Conservation (phyloP, 2,329 filamentous ascomycete species). For the Alternaria arbusti region DNA sequence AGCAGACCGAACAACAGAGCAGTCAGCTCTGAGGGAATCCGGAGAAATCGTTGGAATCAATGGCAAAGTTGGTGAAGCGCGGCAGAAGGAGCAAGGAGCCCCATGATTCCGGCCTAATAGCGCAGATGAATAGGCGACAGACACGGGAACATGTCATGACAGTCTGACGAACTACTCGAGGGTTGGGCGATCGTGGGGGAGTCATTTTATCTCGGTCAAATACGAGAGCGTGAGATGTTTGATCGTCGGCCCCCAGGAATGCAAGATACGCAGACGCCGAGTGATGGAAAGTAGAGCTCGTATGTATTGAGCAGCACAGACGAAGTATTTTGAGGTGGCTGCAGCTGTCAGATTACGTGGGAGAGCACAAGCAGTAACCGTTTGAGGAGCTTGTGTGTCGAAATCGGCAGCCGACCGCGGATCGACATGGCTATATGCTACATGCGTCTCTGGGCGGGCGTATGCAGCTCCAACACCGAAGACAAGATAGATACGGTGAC, state of each 20-base stretch:
- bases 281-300: not conserved
- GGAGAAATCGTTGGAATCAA: not conserved
- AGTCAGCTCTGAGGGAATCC: not conserved
- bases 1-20: not conserved
- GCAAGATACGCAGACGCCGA: not conserved
- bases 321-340: not conserved
- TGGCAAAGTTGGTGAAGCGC: constrained; percentile 2
- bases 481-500: not conserved
- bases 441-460: not conserved
- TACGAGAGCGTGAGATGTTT: not conserved
- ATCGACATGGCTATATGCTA: constrained; percentile 8
- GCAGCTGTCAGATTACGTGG: constrained; percentile 7
- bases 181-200: constrained; percentile 12
- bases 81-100: constrained; percentile 16
- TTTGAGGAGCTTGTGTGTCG: not conserved
- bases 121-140: constrained; percentile 3
- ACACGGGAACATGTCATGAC: constrained; percentile 7
- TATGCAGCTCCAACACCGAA: not conserved
- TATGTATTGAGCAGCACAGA: constrained; percentile 1
- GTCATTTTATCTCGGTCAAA: constrained; percentile 14
- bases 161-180: constrained; percentile 17
- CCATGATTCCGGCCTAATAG: constrained; percentile 13
- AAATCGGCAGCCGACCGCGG: constrained; percentile 1
- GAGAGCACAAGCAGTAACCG: not conserved
- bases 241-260: not conserved